These are phyloP conservation scores for Arabidopsis lyrata DNA, from an alignment of 441 rosid genomes.

Conservation along the genomic window DNA sequence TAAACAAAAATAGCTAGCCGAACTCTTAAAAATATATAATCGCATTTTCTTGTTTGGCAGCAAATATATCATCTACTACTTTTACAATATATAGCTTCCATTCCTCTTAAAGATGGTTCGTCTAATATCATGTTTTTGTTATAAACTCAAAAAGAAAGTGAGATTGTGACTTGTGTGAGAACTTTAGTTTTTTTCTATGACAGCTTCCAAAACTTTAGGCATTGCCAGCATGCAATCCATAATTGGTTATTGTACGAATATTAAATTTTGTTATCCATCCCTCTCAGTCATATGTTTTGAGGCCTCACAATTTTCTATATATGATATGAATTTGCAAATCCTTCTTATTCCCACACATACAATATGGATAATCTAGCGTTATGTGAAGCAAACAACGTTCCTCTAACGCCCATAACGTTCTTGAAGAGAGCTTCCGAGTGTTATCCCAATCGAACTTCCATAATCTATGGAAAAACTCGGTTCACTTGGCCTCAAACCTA, in stretches of 20 bases:
- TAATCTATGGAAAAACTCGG: neutral
- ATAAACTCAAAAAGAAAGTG: too few relatives aligned
- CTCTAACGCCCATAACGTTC: neutral
- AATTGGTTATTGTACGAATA: neutral
- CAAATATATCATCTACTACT: neutral
- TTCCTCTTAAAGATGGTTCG: too few relatives aligned
- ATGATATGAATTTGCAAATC: neutral
- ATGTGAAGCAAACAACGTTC: slow-evolving; percentile 6
- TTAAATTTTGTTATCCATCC: neutral
- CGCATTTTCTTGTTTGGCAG: neutral
- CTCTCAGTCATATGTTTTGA: neutral
- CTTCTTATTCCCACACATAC: neutral
- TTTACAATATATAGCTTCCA: too few relatives aligned
- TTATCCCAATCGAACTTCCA: neutral
- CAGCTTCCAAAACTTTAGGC: neutral
- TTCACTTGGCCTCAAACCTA: neutral
- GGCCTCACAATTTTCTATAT: neutral
- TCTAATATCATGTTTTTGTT: too few relatives aligned
- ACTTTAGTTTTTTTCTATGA: neutral
- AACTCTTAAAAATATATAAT: too few relatives aligned
- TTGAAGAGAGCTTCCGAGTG: slow-evolving; percentile 5
- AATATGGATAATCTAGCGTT: neutral
- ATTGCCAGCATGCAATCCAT: neutral
- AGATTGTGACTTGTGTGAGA: too few relatives aligned
- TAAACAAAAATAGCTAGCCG: neutral